Conservation (phyloP, 176 grass and related monocot species). For the Saccharum spontaneum region DNA sequence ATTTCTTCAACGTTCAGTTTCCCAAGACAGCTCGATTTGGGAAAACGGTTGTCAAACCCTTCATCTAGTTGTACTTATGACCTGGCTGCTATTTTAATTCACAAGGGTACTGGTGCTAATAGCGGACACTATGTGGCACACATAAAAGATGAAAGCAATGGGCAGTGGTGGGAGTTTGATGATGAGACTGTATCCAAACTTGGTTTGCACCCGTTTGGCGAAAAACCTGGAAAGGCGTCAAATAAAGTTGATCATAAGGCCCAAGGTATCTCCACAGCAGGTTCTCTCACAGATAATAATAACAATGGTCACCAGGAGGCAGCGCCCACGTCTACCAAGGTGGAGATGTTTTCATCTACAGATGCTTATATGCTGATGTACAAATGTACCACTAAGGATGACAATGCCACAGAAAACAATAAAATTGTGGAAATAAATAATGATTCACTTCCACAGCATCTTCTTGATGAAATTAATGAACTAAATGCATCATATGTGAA, state of each 20-base stretch:
- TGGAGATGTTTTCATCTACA: conserved; percentile 85
- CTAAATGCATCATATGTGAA: conserved; percentile 64
- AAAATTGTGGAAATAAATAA: conserved; percentile 44
- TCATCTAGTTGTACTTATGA: conserved; percentile 69
- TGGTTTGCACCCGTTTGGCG: conserved; percentile 86
- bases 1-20: conserved; percentile 97
- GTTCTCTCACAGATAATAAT: conserved; percentile 44
- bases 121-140: conserved; percentile 98
- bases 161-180: conserved; percentile 99
- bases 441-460: conserved; percentile 61
- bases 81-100: conserved; percentile 89
- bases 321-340: conserved; percentile 27
- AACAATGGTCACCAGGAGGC: conserved; percentile 35
- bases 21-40: conserved; percentile 68
- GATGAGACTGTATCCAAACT: conserved; percentile 94
- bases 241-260: conserved; percentile 56
- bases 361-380: conserved; percentile 99
- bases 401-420: conserved; percentile 40
- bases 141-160: conserved; percentile 91
- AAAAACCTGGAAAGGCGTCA: conserved; percentile 60
- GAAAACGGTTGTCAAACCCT: conserved; percentile 61
- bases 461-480: conserved; percentile 66
- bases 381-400: conserved; percentile 49
- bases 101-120: conserved; percentile 93
- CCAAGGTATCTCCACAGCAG: conserved; percentile 34